A percentile compares a stretch with the other conserved stretches of the same genome.
Conservation (phyloP, 2,329 filamentous ascomycete species). For the Aureobasidium sp. region DNA sequence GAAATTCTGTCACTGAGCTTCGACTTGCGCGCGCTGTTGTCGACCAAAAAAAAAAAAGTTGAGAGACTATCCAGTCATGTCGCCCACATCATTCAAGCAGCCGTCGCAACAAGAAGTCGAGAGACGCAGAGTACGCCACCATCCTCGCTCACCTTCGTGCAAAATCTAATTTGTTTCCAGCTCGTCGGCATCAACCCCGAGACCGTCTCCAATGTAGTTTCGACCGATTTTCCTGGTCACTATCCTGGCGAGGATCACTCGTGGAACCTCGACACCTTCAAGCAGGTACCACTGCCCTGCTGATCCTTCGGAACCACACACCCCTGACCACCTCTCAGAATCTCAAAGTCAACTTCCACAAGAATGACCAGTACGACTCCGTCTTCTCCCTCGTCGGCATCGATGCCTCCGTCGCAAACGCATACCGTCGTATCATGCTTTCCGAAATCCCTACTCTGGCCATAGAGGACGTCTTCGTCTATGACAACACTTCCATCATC, state of each 20-base stretch:
- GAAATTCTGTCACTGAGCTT: not conserved
- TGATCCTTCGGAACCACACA: not conserved
- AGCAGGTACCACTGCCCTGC: conserved; percentile 42
- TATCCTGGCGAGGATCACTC: conserved; percentile 80
- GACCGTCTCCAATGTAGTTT: conserved; percentile 81
- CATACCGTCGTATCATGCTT: conserved; percentile 92
- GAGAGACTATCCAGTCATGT: conserved; percentile 4
- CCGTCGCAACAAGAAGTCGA: conserved; percentile 48
- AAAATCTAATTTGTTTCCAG: conserved; percentile 27
- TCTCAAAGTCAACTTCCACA: conserved; percentile 74
- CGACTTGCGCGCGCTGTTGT: not conserved
- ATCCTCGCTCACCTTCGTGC: not conserved
- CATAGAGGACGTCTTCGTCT: conserved; percentile 86
- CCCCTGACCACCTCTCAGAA: conserved; percentile 35
- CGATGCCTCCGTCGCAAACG: conserved; percentile 90
- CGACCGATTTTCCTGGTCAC: conserved; percentile 87
- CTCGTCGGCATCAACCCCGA: conserved; percentile 82
- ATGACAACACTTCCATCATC: conserved; percentile 96
- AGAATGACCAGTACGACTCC: conserved; percentile 67
- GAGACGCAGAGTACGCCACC: conserved; percentile 40
- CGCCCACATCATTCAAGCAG: conserved; percentile 12
- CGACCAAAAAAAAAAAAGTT: conserved; percentile 3
- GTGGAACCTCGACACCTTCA: conserved; percentile 71
- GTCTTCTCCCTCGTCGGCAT: conserved; percentile 88
- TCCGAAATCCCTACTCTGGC: conserved; percentile 90